Conservation (phyloP, 2,329 filamentous ascomycete genomes). For the Aspergillus carbonarius region DNA sequence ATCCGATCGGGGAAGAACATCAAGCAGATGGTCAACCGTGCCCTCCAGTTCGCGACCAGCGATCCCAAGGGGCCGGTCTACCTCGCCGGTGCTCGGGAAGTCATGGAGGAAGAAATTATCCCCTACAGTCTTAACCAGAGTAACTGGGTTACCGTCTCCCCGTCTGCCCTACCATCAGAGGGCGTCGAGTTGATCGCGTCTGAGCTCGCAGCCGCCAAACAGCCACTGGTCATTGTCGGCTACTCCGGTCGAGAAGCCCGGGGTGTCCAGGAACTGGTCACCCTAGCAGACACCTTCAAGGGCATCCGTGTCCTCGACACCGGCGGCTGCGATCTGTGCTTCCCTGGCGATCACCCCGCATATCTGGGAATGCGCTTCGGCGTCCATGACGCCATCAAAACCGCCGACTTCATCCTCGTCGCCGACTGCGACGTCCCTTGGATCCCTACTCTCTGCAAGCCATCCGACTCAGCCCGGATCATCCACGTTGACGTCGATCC, state of each 20-base stretch:
- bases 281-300: conserved; percentile 48
- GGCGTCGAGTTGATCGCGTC: conserved; percentile 46
- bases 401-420: conserved; percentile 80
- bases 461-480: conserved; percentile 57
- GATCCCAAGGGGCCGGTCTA: conserved; percentile 80
- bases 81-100: conserved; percentile 72
- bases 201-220: conserved; percentile 47
- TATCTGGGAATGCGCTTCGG: conserved; percentile 73
- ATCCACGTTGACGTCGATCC: conserved; percentile 67
- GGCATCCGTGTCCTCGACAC: conserved; percentile 54
- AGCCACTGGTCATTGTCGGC: conserved; percentile 52
- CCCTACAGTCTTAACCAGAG: conserved; percentile 68
- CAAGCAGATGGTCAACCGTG: conserved; percentile 85
- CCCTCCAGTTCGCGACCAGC: conserved; percentile 75
- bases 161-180: conserved; percentile 59
- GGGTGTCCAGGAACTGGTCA: conserved; percentile 47
- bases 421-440: conserved; percentile 90
- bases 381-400: conserved; percentile 68
- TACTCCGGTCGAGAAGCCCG: conserved; percentile 50
- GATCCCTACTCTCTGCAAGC: conserved; percentile 75
- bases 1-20: conserved; percentile 82
- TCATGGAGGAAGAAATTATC: conserved; percentile 80
- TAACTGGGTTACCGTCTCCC: conserved; percentile 69
- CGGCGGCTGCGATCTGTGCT: conserved; percentile 54
- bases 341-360: conserved; percentile 49